These are phyloP conservation scores for Huntiella abstrusa DNA, from an alignment of 2,329 filamentous ascomycete species.

Conservation along the genomic window DNA sequence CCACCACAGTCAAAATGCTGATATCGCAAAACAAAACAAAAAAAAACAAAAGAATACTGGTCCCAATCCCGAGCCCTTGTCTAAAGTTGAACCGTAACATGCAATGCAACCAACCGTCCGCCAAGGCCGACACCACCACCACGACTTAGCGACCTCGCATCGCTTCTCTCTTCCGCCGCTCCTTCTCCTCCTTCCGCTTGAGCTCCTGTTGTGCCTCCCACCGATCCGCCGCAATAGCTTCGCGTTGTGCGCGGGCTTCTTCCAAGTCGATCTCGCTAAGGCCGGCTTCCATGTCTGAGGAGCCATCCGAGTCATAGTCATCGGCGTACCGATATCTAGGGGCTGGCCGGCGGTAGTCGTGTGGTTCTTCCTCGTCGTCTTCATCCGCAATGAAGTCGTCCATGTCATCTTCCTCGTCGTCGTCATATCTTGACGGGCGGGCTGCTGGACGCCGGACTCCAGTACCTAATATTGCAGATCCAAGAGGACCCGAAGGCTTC, in stretches of 20 bases:
- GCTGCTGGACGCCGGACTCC: conserved; percentile 13
- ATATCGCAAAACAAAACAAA: no score
- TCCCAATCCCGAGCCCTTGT: no score
- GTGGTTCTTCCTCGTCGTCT: conserved; percentile 36
- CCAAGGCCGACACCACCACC: no score
- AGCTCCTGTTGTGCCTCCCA: conserved; percentile 44
- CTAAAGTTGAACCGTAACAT: no score
- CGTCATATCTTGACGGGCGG: conserved; percentile 30
- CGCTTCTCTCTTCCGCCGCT: conserved; percentile 29
- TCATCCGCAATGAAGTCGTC: conserved; percentile 44
- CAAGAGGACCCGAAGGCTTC: conserved; percentile 7
- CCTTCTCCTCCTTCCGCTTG: conserved; percentile 41
- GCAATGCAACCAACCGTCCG: no score
- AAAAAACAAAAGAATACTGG: no score
- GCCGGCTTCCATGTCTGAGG: conserved; percentile 64
- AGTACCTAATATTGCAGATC: conserved; percentile 22
- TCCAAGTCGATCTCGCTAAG: conserved; percentile 55
- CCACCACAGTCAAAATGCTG: no score
- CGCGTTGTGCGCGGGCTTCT: conserved; percentile 41
- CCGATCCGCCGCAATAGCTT: conserved; percentile 49
- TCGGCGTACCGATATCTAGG: conserved; percentile 16
- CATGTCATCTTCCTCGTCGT: conserved; percentile 37
- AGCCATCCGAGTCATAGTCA: conserved; percentile 43
- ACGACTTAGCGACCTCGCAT: conserved; percentile 2
- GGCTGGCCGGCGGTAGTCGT: not conserved